Base-by-base conservation (phyloP, 2,329 filamentous ascomycete genomes). In the Teratosphaeria destructans region DNA sequence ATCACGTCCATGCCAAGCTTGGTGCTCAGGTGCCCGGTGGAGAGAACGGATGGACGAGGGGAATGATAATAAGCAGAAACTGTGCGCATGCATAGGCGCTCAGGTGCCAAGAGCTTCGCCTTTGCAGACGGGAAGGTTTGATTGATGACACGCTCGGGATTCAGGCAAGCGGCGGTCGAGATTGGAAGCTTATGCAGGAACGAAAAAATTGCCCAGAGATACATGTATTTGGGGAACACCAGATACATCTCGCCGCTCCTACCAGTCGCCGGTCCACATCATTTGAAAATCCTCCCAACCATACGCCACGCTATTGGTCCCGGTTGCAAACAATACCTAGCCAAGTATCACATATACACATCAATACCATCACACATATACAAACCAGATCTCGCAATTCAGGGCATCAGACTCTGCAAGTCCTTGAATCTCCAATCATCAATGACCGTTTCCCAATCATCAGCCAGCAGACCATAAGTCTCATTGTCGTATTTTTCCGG, bases 391-490 rank as follows among this genome's bases (percentile, higher is more conserved):
- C 16, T 19, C 43, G 6, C 4, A 23, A 19, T 19, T 11, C 23
- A 49, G 1, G 3, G 16, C 61, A 70, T 68, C 59, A 71, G 55
- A 32, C 61, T 61, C 54, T 60, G 57, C 55, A 71, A 47, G 39
- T 66, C 65, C 32, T 54, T 37, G 26, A 67, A 59, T 7, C 69
- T 61, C 43, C 62, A 70, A 52, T 71, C 69, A 5, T 67, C 63
- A 11, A 68, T 59, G 1, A 63, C 56, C 19, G 83, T 86, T 63
- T 79, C 67, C 85, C 85, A 88, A 70, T 86, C 83, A 66, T 86
- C 84, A 62, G 79, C 72, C 19, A 88, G 73, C 27, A 88, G 72
- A 2, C 81, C 80, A 68, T 88, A 88, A 12, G 78, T 78, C 75
- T 88, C 85, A 35, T 73, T 76, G 55, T 74, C 78, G 69, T 85